Conservation (phyloP, 139 green algal genomes). For the Nannochloris sp. region DNA sequence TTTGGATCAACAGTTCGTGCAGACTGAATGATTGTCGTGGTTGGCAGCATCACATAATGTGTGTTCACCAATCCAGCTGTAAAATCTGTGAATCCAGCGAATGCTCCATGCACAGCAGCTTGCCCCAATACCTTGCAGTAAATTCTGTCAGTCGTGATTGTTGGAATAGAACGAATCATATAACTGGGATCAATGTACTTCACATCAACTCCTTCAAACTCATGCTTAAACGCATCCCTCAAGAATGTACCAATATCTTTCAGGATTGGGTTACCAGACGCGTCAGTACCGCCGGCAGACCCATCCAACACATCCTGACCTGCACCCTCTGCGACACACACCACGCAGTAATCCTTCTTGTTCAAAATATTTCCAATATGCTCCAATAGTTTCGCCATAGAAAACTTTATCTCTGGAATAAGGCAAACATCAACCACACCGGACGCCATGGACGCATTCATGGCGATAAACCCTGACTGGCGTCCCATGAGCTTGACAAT, state of each 20-base stretch:
- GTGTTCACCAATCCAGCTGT: slow-evolving; percentile 76
- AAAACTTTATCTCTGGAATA: slow-evolving; percentile 90
- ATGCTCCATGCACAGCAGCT: slow-evolving; percentile 88
- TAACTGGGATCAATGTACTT: slow-evolving; percentile 93
- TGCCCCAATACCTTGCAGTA: slow-evolving; percentile 94
- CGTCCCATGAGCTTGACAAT: slow-evolving; percentile 98
- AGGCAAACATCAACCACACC: slow-evolving; percentile 89
- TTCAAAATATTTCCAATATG: slow-evolving; percentile 55
- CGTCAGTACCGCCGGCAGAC: slow-evolving; percentile 48
- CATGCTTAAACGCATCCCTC: slow-evolving; percentile 60
- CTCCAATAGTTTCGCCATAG: slow-evolving; percentile 56
- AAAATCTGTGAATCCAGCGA: slow-evolving; percentile 85
- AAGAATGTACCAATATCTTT: slow-evolving; percentile 81
- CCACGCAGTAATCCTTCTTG: slow-evolving; percentile 68
- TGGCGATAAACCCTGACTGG: slow-evolving; percentile 92
- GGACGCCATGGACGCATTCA: slow-evolving; percentile 85
- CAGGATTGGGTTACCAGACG: slow-evolving; percentile 73
- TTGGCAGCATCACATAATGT: slow-evolving; percentile 84
- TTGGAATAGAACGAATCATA: slow-evolving; percentile 91
- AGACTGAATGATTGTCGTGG: slow-evolving; percentile 72
- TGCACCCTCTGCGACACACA: slow-evolving; percentile 88
- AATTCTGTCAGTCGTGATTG: slow-evolving; percentile 80
- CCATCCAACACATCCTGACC: slow-evolving; percentile 57
- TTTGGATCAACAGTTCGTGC: slow-evolving; percentile 34
- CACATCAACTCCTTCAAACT: slow-evolving; percentile 65